Percentiles rank a stretch among this genome's conserved stretches.
These are phyloP conservation scores for Hydnum rufescens DNA, from an alignment of 768 basidiomycete genomes.

Conservation along the genomic window DNA sequence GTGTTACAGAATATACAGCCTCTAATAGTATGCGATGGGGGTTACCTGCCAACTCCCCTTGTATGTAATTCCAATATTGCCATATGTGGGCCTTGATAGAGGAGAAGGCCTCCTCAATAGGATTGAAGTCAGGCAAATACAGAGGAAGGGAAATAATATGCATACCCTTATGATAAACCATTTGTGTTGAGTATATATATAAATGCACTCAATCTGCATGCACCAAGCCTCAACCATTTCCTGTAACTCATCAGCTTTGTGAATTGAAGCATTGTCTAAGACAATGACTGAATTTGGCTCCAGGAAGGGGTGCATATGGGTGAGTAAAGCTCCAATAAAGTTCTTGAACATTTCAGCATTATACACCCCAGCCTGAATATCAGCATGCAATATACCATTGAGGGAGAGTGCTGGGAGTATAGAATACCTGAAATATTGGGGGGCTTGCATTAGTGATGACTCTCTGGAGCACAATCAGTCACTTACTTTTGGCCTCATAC, in stretches of 20 bases:
- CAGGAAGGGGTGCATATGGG: conserved; percentile 23
- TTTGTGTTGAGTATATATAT: background rate
- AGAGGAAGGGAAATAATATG: conserved; percentile 13
- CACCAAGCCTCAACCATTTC: conserved; percentile 19
- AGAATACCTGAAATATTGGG: conserved; percentile 15
- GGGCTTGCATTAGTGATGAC: background rate
- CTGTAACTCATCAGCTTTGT: conserved; percentile 16
- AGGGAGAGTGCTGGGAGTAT: conserved; percentile 21
- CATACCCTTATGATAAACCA: conserved; percentile 11
- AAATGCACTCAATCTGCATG: conserved; percentile 4
- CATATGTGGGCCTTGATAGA: conserved; percentile 13
- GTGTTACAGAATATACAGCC: conserved; percentile 14
- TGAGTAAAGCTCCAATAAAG: conserved; percentile 20
- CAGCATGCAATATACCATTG: conserved; percentile 19
- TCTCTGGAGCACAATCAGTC: background rate
- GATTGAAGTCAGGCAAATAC: conserved; percentile 18
- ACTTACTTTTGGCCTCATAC: background rate
- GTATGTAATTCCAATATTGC: conserved; percentile 3
- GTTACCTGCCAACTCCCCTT: conserved; percentile 1
- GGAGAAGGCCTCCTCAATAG: conserved; percentile 17
- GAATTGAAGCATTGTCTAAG: conserved; percentile 23
- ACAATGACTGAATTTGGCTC: conserved; percentile 20
- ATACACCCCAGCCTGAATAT: conserved; percentile 18
- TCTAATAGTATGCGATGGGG: conserved; percentile 14
- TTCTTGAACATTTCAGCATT: conserved; percentile 14